Percentiles rank a stretch among this genome's conserved stretches.
phyloP scores from a whole-genome alignment of 176 grass and related monocot genomes.

The Pontederia paniculata region DNA sequence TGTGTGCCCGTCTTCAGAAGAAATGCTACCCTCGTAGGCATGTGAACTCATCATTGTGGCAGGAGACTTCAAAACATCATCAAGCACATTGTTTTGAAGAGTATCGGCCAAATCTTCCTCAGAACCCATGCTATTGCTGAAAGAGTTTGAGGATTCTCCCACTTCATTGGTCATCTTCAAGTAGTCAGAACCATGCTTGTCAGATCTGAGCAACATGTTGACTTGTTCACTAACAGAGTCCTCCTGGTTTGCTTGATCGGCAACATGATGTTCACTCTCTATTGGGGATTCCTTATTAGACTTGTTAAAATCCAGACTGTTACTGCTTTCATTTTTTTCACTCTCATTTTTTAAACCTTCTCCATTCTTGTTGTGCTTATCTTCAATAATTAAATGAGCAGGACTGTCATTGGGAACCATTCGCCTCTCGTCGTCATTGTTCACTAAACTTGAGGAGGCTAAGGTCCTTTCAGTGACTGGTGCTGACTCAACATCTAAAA shows the following conservation, averaged over 20 bases:
- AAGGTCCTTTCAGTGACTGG: constrained; percentile 11
- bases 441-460: background rate
- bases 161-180: background rate
- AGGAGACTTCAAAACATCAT: background rate
- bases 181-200: constrained; percentile 33
- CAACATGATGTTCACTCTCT: too few relatives aligned
- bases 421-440: background rate
- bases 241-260: too few relatives aligned
- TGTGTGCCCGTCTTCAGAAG: constrained; percentile 19
- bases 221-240: too few relatives aligned
- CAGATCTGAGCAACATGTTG: too few relatives aligned
- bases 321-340: too few relatives aligned
- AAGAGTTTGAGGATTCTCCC: background rate
- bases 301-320: too few relatives aligned
- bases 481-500: constrained; percentile 15
- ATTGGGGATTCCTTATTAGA: too few relatives aligned
- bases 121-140: constrained; percentile 23
- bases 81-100: constrained; percentile 9
- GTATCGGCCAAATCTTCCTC: constrained; percentile 8
- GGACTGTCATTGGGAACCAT: background rate
- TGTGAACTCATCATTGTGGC: constrained; percentile 16
- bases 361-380: background rate
- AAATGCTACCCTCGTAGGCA: constrained; percentile 40
- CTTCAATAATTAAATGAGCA: background rate
- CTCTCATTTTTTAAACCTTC: background rate